These are phyloP conservation scores for Xerocomellus intermedius DNA, from an alignment of 768 basidiomycete genomes.

Conservation along the genomic window DNA sequence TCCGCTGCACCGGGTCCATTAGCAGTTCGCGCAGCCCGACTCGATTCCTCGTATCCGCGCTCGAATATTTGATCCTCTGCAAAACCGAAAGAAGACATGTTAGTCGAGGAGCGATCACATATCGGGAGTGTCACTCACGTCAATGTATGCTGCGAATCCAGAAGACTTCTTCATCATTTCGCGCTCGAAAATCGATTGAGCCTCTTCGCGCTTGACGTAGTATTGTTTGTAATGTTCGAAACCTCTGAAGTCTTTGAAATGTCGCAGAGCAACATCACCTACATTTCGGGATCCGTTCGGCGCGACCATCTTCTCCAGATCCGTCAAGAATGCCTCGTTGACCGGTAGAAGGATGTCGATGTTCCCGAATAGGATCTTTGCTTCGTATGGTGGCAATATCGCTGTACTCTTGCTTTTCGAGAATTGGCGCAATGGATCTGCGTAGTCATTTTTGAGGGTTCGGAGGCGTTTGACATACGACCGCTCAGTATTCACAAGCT, in stretches of 20 bases:
- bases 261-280: constrained; percentile 82
- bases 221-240: constrained; percentile 93
- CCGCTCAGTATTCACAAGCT: constrained; percentile 85
- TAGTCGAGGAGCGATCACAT: constrained; percentile 9
- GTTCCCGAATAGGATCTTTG: constrained; percentile 92
- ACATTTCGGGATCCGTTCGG: constrained; percentile 59
- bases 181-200: constrained; percentile 81
- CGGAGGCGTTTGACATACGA: constrained; percentile 83
- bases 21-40: constrained; percentile 87
- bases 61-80: constrained; percentile 85
- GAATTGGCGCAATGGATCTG: constrained; percentile 86
- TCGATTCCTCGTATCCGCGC: constrained; percentile 70
- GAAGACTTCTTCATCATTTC: constrained; percentile 79
- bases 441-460: constrained; percentile 84
- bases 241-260: constrained; percentile 80
- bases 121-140: constrained; percentile 53
- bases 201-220: constrained; percentile 91
- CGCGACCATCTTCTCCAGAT: constrained; percentile 76
- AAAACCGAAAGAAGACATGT: neutral
- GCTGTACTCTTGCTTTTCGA: constrained; percentile 80
- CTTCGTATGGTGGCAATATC: constrained; percentile 87
- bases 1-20: constrained; percentile 95
- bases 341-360: constrained; percentile 85
- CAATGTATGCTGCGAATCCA: constrained; percentile 82
- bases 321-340: constrained; percentile 83